Percentiles rank a stretch among this genome's conserved stretches.
phyloP scores from a whole-genome alignment of 2,329 filamentous ascomycete species.

The Epichloe elymi region DNA sequence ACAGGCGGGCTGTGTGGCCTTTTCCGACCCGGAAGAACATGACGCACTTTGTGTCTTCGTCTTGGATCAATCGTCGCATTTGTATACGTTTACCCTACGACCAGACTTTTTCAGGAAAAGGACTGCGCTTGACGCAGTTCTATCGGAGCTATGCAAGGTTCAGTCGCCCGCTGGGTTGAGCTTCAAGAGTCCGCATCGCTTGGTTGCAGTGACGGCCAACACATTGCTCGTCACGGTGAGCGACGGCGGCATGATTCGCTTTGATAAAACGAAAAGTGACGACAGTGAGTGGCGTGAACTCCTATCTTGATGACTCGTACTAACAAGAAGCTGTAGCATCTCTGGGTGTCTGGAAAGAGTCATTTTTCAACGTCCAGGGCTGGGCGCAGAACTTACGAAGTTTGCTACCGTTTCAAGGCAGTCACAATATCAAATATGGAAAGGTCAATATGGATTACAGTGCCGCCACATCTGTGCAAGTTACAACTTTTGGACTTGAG shows the following conservation, averaged over 20 bases:
- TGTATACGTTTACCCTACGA: slow-evolving; percentile 74
- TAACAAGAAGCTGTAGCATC: slow-evolving; percentile 11
- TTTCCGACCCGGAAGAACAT: slow-evolving; percentile 67
- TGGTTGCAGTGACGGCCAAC: slow-evolving; percentile 60
- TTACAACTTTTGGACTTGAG: slow-evolving; percentile 37
- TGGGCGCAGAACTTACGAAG: slow-evolving; percentile 56
- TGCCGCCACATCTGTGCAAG: slow-evolving; percentile 50
- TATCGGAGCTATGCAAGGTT: slow-evolving; percentile 65
- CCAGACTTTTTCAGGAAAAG: slow-evolving; percentile 69
- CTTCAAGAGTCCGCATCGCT: slow-evolving; percentile 67
- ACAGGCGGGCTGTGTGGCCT: slow-evolving; percentile 62
- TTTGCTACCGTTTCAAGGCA: slow-evolving; percentile 52
- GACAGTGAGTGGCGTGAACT: slow-evolving; percentile 27
- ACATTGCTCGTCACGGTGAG: slow-evolving; percentile 70
- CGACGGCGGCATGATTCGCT: slow-evolving; percentile 60
- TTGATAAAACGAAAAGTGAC: slow-evolving; percentile 45
- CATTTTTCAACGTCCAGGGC: slow-evolving; percentile 59
- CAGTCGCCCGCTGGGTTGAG: slow-evolving; percentile 60
- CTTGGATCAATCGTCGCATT: slow-evolving; percentile 61
- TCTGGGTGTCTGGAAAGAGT: slow-evolving; percentile 48
- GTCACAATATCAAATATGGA: slow-evolving; percentile 49
- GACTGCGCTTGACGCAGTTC: slow-evolving; percentile 55
- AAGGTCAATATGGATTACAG: slow-evolving; percentile 53
- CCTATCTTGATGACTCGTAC: neutral
- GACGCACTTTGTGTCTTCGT: slow-evolving; percentile 70